Evolutionary conservation across 208 protist genomes (phyloP), one percentile per base, ranked within the genome.

Genomic region (Leishmania aethiopica): DNA sequence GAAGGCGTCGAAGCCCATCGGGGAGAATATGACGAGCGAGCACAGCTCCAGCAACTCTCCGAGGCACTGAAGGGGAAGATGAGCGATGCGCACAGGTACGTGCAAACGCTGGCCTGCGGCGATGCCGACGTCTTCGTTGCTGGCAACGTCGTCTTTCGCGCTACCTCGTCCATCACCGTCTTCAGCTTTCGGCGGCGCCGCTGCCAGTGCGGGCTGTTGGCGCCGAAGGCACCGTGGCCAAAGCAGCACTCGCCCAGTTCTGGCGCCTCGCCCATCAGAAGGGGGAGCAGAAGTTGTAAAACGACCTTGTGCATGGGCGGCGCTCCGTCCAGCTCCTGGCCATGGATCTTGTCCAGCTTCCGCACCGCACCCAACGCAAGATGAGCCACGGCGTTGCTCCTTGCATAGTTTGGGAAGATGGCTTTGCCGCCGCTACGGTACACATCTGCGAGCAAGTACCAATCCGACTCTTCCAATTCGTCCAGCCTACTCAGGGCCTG

Each of bases 31-130:
- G 22, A 83, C 89, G 17, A 89, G 78, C 6, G 90, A 84, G 83
- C 91, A 94, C 66, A 95, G 66, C 75, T 97, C 92, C 10, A 95
- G 71, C 32, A 97, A 62, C 75, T 93, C 86, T 0, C 89, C 91
- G 1, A 96, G 10, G 82, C 93, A 96, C 80, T 97, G 94, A 35
- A 96, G 75, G 5, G 94, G 90, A 75, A 94, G n/a, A 97, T 85
- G 70, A 97, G 85, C n/a, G 90, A 89, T 10, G 83, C 55, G 32
- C 78, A 85, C 10, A 95, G 37, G 37, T 83, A 88, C 22, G 40
- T 78, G 62, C 76, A 69, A 37, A 85, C 82, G 13, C 5, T 47
- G 17, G 55, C 42, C 6, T 28, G 74, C 15, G 10, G 15, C 35
- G 53, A 45, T 51, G 49, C 28, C 40, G 13, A 37, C 28, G 25